Percentiles rank a stretch among this genome's conserved stretches.
These are phyloP conservation scores for Trametes gibbosa DNA, from an alignment of 768 basidiomycete species.

Conservation along the genomic window DNA sequence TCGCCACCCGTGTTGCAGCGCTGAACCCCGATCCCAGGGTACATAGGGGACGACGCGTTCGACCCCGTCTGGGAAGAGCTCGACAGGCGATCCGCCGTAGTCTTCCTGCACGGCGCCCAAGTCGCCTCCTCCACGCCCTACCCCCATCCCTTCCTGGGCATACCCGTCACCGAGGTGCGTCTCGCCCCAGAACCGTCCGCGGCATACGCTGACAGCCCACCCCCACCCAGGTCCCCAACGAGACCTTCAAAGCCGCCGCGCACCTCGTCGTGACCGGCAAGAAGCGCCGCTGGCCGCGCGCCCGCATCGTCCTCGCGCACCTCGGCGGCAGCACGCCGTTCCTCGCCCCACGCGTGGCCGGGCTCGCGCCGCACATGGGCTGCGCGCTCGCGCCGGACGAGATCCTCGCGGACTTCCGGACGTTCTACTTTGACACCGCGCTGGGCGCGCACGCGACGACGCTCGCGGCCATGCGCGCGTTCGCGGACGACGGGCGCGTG, in stretches of 20 bases:
- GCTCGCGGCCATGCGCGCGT: conserved; percentile 48
- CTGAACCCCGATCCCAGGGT: conserved; percentile 38
- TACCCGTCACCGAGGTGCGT: conserved; percentile 66
- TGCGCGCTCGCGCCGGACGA: conserved; percentile 60
- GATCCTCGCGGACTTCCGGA: conserved; percentile 65
- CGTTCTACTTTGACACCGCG: conserved; percentile 75
- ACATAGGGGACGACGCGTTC: conserved; percentile 62
- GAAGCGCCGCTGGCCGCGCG: conserved; percentile 57
- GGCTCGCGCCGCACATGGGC: conserved; percentile 68
- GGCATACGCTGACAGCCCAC: background rate
- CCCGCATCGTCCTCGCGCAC: conserved; percentile 70
- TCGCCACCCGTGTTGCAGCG: background rate
- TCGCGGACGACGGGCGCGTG: conserved; percentile 49
- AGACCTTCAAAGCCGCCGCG: conserved; percentile 79
- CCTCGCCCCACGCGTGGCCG: conserved; percentile 67
- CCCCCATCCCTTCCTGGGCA: conserved; percentile 60
- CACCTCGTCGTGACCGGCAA: conserved; percentile 72
- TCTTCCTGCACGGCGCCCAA: conserved; percentile 74
- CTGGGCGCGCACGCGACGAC: conserved; percentile 56
- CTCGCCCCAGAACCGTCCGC: background rate
- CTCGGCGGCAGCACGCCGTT: conserved; percentile 67
- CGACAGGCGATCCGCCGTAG: conserved; percentile 52
- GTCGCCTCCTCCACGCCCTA: conserved; percentile 60
- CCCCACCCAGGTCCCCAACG: conserved; percentile 66
- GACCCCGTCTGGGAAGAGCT: conserved; percentile 73